phyloP scores from a whole-genome alignment of 495 filamentous ascomycete genomes.

The Beverwykella pulmonaria region DNA sequence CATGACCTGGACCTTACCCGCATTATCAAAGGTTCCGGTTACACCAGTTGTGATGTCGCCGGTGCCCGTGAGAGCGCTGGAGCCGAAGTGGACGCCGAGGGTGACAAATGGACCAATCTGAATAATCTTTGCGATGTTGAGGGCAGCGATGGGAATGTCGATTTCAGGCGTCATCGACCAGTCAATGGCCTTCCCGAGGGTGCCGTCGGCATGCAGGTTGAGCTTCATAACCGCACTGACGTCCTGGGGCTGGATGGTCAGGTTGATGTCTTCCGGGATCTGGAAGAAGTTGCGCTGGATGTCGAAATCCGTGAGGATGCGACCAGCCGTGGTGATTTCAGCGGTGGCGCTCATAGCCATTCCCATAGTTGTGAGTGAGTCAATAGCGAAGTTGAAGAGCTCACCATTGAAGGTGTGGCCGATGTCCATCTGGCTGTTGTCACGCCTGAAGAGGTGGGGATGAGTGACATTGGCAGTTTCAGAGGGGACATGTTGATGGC shows the following conservation, averaged over 20 bases:
- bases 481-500: constrained; percentile 8
- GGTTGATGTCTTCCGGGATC: constrained; percentile 9
- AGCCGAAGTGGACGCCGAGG: constrained; percentile 19
- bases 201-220: constrained; percentile 7
- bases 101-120: constrained; percentile 24
- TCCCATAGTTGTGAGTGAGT: constrained; percentile 5
- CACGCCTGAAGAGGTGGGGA: constrained; percentile 17
- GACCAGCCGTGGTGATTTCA: constrained; percentile 9
- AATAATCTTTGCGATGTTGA: constrained; percentile 14
- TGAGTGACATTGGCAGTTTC: constrained; percentile 15
- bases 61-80: neutral
- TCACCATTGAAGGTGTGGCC: constrained; percentile 3
- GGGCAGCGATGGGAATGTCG: constrained; percentile 10
- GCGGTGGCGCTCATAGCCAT: constrained; percentile 17
- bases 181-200: constrained; percentile 17
- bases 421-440: constrained; percentile 3
- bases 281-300: neutral
- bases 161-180: constrained; percentile 15
- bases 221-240: constrained; percentile 5
- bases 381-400: constrained; percentile 15
- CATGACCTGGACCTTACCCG: constrained; percentile 8
- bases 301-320: constrained; percentile 22
- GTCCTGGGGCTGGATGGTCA: constrained; percentile 17
- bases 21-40: constrained; percentile 5
- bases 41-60: constrained; percentile 4